Percentiles rank a stretch among this genome's conserved stretches.
These are phyloP conservation scores for Sugiyamaella chiloensis DNA, from an alignment of 805 yeast genomes.

Conservation along the genomic window DNA sequence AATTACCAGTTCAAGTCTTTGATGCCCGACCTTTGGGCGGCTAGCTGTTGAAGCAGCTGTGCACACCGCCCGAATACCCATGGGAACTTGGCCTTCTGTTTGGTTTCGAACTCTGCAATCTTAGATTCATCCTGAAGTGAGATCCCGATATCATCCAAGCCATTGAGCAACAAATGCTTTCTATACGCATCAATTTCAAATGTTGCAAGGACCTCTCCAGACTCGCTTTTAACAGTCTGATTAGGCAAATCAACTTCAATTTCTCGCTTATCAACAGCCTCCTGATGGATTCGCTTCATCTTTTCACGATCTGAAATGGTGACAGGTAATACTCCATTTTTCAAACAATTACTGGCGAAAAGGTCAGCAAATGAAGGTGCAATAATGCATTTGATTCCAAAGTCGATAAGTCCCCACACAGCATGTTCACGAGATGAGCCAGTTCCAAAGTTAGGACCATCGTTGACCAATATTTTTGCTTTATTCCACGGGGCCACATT, in stretches of 20 bases:
- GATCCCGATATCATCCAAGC: constrained; percentile 94
- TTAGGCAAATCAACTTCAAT: constrained; percentile 80
- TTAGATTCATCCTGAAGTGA: constrained; percentile 83
- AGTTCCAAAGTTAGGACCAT: constrained; percentile 97
- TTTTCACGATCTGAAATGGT: constrained; percentile 79
- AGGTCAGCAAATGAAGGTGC: constrained; percentile 99
- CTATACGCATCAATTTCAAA: constrained; percentile 89
- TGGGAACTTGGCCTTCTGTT: constrained; percentile 47
- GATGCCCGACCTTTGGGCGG: background rate
- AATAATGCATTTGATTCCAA: constrained; percentile 91
- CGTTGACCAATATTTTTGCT: constrained; percentile 79
- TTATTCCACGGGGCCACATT: constrained; percentile 78
- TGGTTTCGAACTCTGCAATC: constrained; percentile 68
- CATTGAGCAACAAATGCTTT: constrained; percentile 89
- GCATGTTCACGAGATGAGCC: constrained; percentile 99
- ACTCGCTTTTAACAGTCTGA: constrained; percentile 67
- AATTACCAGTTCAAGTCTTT: background rate
- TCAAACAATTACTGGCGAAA: constrained; percentile 93
- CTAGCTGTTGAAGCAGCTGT: background rate
- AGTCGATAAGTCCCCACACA: constrained; percentile 97
- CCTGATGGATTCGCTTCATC: constrained; percentile 64
- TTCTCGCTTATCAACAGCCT: constrained; percentile 68
- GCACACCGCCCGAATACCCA: constrained; percentile 11
- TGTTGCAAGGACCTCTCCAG: constrained; percentile 71
- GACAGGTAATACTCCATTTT: constrained; percentile 90